Evolutionary conservation across 768 basidiomycete species (phyloP).

Genomic region (Sporobolomyces phaffii): DNA sequence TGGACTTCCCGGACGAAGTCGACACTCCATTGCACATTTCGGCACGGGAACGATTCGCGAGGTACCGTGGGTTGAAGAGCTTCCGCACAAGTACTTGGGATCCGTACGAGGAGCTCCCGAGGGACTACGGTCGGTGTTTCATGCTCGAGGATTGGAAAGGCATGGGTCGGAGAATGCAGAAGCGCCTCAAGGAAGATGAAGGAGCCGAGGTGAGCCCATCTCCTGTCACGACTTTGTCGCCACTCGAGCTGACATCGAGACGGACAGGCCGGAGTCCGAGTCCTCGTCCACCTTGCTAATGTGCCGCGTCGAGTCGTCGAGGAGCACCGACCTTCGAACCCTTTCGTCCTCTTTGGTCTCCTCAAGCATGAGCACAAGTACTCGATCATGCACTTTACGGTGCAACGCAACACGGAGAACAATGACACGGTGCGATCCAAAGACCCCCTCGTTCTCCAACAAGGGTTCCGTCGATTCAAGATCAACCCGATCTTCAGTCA

Average conservation of each 20-base stretch:
- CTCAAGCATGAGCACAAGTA: conserved; percentile 94
- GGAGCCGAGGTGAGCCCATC: conserved; percentile 58
- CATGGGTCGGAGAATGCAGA: conserved; percentile 63
- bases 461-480: conserved; percentile 76
- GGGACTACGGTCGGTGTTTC: conserved; percentile 91
- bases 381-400: conserved; percentile 81
- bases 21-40: conserved; percentile 83
- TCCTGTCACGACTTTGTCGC: too few relatives aligned
- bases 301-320: conserved; percentile 62
- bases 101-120: conserved; percentile 87
- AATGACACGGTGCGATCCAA: conserved; percentile 81
- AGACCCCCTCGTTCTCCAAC: conserved; percentile 82
- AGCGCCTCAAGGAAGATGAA: conserved; percentile 62
- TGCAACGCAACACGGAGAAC: conserved; percentile 94
- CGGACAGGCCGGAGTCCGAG: conserved; percentile 68
- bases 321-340: conserved; percentile 45
- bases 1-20: conserved; percentile 89
- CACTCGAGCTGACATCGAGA: too few relatives aligned
- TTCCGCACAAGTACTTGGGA: conserved; percentile 98
- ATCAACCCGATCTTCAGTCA: conserved; percentile 89
- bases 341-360: conserved; percentile 69
- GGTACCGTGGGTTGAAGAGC: conserved; percentile 82
- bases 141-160: conserved; percentile 91
- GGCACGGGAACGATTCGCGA: conserved; percentile 76
- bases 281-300: conserved; percentile 67